phyloP scores from a whole-genome alignment of 2,329 filamentous ascomycete species.

The Ilyonectria robusta region DNA sequence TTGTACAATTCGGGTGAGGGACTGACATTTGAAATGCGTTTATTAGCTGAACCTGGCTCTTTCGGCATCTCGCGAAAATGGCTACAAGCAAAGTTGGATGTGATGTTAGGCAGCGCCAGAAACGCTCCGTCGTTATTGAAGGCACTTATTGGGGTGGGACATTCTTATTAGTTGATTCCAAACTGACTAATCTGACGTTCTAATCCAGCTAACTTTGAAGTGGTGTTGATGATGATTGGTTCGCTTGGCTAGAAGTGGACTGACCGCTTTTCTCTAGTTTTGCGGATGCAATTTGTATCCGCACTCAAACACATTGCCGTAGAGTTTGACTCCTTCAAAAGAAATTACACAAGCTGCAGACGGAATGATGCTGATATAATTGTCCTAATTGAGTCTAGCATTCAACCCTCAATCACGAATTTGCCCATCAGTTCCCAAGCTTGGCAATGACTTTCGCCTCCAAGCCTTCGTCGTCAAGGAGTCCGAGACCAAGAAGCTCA shows the following conservation, averaged over 20 bases:
- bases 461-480: neutral
- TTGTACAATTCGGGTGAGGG: neutral
- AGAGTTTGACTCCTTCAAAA: neutral
- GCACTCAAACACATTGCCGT: neutral
- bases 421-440: neutral
- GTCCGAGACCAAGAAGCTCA: neutral
- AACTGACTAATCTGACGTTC: too few relatives aligned
- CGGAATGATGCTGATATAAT: too few relatives aligned
- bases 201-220: too few relatives aligned
- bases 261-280: too few relatives aligned
- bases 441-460: neutral
- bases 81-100: neutral
- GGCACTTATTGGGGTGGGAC: too few relatives aligned
- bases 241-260: too few relatives aligned
- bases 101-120: neutral
- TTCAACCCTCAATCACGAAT: neutral
- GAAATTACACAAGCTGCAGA: too few relatives aligned
- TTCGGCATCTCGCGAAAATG: neutral
- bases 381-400: too few relatives aligned
- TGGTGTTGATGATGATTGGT: too few relatives aligned
- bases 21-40: neutral
- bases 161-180: too few relatives aligned
- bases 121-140: too few relatives aligned
- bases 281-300: neutral
- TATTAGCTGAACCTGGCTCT: neutral